These are phyloP conservation scores for Colletotrichum cordylinicola DNA, from an alignment of 2,329 filamentous ascomycete genomes.

Conservation along the genomic window DNA sequence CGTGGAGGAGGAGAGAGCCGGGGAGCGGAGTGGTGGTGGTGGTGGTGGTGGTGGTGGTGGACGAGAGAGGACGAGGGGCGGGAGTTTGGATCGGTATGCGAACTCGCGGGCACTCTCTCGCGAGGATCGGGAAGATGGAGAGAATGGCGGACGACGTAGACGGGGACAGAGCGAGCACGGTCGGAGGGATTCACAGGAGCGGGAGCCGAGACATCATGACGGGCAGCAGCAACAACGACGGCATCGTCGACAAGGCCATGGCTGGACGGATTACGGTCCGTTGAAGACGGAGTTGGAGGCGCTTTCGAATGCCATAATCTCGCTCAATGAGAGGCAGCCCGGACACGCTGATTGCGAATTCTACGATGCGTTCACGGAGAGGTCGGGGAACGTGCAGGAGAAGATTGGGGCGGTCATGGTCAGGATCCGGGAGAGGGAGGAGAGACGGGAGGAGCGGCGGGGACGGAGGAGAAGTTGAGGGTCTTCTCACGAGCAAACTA, in stretches of 20 bases:
- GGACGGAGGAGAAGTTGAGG: neutral
- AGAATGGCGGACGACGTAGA: neutral
- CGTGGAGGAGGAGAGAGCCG: neutral
- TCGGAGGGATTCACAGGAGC: neutral
- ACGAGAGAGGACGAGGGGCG: neutral
- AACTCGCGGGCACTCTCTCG: neutral
- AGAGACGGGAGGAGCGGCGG: conserved; percentile 7
- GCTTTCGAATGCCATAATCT: conserved; percentile 16
- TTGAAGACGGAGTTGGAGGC: conserved; percentile 11
- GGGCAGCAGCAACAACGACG: neutral
- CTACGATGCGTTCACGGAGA: conserved; percentile 19
- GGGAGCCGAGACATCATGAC: neutral
- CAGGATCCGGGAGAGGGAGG: conserved; percentile 20
- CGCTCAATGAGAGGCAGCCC: conserved; percentile 15
- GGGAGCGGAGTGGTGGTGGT: neutral
- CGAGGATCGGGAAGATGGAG: neutral
- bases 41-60: neutral
- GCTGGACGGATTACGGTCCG: conserved; percentile 4
- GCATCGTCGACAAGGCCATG: neutral
- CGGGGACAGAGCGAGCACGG: neutral
- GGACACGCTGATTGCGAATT: conserved; percentile 21
- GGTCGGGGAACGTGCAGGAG: conserved; percentile 16
- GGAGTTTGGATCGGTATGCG: neutral
- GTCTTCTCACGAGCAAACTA: neutral
- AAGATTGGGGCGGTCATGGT: conserved; percentile 11